Percentiles rank a stretch among this genome's conserved stretches.
Evolutionary conservation across 2,329 filamentous ascomycete species (phyloP).

Genomic region (Exophiala bonariae): DNA sequence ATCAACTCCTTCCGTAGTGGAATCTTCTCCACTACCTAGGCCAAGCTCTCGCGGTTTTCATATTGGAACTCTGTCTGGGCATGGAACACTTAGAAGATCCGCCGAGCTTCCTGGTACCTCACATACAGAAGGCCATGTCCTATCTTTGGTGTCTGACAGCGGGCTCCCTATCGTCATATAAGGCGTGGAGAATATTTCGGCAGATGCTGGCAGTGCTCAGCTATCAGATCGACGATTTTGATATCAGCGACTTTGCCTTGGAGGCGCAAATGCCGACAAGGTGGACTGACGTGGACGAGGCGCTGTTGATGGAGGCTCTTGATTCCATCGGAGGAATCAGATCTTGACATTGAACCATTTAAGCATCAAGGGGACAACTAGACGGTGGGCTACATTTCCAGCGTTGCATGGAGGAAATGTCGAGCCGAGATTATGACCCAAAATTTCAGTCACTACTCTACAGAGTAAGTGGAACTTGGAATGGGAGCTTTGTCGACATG

Average conservation of each 20-base stretch:
- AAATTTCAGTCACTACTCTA: too few species aligned
- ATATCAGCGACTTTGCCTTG: background rate
- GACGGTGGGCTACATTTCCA: too few species aligned
- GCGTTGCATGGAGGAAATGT: too few species aligned
- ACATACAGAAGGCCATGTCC: conserved; percentile 1
- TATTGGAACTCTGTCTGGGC: conserved; percentile 1
- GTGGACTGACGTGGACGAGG: background rate
- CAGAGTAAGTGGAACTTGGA: too few species aligned
- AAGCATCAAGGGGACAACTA: too few species aligned
- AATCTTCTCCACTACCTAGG: conserved; percentile 3
- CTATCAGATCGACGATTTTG: background rate
- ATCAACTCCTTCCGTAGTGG: conserved; percentile 1
- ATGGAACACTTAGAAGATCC: background rate
- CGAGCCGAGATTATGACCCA: too few species aligned
- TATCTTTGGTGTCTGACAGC: conserved; percentile 1
- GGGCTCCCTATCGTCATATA: background rate
- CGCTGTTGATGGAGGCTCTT: background rate
- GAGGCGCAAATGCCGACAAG: background rate
- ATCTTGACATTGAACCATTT: too few species aligned
- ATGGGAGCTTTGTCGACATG: too few species aligned
- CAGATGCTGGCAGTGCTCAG: background rate
- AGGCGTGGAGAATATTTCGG: conserved; percentile 2
- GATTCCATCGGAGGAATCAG: too few species aligned
- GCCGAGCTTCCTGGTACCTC: background rate
- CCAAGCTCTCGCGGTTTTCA: conserved; percentile 1